Percentiles rank a stretch among this genome's conserved stretches.
These are phyloP conservation scores for Suhomyces ambrosiae DNA, from an alignment of 1,139 yeast genomes.

Conservation along the genomic window DNA sequence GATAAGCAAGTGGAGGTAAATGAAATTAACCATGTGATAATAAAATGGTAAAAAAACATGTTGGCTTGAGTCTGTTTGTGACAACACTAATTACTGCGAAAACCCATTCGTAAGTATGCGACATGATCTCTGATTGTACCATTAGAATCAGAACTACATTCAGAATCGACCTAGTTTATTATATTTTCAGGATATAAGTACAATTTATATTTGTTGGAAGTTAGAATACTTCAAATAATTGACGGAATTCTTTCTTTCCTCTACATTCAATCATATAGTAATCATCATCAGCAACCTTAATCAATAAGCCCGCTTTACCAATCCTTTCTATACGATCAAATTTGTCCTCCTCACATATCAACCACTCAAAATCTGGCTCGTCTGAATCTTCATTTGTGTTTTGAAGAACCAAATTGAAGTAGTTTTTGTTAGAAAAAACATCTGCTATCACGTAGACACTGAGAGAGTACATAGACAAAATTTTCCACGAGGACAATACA, in stretches of 20 bases:
- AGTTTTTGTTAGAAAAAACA: slow-evolving; percentile 26
- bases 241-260: slow-evolving; percentile 46
- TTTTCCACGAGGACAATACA: slow-evolving; percentile 47
- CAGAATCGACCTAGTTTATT: no score
- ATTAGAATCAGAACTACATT: no score
- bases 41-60: not conserved
- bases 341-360: slow-evolving; percentile 36
- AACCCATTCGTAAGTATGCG: no score
- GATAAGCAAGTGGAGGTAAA: not conserved
- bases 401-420: slow-evolving; percentile 31
- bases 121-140: no score
- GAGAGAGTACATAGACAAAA: slow-evolving; percentile 43
- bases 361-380: slow-evolving; percentile 35
- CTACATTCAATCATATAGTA: slow-evolving; percentile 50
- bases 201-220: no score
- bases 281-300: slow-evolving; percentile 33
- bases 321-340: slow-evolving; percentile 37
- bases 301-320: slow-evolving; percentile 49
- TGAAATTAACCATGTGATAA: no score
- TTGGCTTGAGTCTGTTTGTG: not conserved
- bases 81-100: no score
- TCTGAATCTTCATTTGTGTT: slow-evolving; percentile 20
- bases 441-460: slow-evolving; percentile 33
- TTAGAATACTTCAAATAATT: slow-evolving; percentile 36
- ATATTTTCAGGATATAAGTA: no score